phyloP scores from a whole-genome alignment of 257 asterid genomes.

The Verbena officinalis region DNA sequence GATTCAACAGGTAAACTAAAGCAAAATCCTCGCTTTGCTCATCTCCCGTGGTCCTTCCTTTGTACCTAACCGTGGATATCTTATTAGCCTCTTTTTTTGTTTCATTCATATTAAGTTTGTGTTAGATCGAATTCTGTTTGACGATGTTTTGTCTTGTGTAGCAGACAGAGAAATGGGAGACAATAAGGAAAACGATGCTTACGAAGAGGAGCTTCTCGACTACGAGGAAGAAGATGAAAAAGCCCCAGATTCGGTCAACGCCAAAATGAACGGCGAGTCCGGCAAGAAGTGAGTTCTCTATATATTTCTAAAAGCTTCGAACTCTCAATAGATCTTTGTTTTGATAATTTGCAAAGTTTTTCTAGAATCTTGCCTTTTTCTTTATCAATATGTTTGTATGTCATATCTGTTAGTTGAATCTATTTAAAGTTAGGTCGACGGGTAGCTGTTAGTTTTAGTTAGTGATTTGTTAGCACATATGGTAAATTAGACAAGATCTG shows the following conservation, averaged over 20 bases:
- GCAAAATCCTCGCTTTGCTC: conserved; percentile 3
- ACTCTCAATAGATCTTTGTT: not conserved
- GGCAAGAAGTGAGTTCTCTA: conserved; percentile 63
- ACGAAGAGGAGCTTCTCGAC: conserved; percentile 94
- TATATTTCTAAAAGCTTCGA: not conserved
- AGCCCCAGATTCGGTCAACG: conserved; percentile 58
- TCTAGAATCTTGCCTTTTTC: not conserved
- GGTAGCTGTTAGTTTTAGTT: not conserved
- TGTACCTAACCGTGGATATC: not conserved
- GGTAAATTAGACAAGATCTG: conserved; percentile 2
- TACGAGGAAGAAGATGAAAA: conserved; percentile 94
- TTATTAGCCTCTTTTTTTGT: not conserved
- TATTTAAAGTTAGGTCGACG: not conserved
- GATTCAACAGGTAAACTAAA: conserved; percentile 35
- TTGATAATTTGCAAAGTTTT: not conserved
- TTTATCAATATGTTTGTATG: not conserved
- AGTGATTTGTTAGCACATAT: not conserved
- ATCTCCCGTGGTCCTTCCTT: not conserved
- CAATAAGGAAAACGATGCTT: conserved; percentile 73
- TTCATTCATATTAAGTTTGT: not conserved
- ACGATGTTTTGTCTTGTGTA: conserved; percentile 35
- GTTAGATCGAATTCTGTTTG: conserved; percentile 13
- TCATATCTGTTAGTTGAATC: not conserved
- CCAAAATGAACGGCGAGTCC: conserved; percentile 83
- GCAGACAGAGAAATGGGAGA: conserved; percentile 67